Percentiles rank a stretch among this genome's conserved stretches.
These are phyloP conservation scores for Aspergillus indologenus DNA, from an alignment of 495 filamentous ascomycete genomes.

Conservation along the genomic window DNA sequence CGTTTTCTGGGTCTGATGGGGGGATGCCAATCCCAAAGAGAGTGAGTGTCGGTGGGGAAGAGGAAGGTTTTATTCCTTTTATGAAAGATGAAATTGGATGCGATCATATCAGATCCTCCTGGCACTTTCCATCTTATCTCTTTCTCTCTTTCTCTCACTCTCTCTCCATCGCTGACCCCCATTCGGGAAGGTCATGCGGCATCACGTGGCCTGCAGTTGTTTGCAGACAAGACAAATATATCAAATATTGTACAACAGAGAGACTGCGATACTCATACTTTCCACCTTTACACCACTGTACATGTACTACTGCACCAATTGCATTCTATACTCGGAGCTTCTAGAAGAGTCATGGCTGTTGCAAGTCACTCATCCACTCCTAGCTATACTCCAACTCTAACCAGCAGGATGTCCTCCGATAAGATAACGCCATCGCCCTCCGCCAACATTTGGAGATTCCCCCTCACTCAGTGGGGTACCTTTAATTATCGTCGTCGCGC, in stretches of 20 bases:
- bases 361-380: too few relatives aligned
- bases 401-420: background rate
- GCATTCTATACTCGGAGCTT: too few relatives aligned
- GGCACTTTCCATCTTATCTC: background rate
- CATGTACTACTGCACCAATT: too few relatives aligned
- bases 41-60: background rate
- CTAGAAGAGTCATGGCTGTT: too few relatives aligned
- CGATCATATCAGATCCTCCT: slow-evolving; percentile 5
- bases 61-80: background rate
- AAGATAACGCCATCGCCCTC: slow-evolving; percentile 1
- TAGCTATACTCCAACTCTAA: too few relatives aligned
- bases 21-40: background rate
- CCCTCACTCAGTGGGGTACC: background rate
- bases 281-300: too few relatives aligned
- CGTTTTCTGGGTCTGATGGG: slow-evolving; percentile 16
- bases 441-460: background rate
- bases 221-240: too few relatives aligned
- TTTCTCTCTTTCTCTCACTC: too few relatives aligned
- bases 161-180: too few relatives aligned
- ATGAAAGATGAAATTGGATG: background rate
- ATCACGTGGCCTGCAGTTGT: background rate
- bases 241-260: too few relatives aligned
- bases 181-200: background rate
- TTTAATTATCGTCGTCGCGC: background rate
- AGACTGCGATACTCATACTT: too few relatives aligned